A percentile compares a stretch with the other conserved stretches of the same genome.
phyloP scores from a whole-genome alignment of 371 early-diverging fungal genomes.

The Smittium mucronatum region DNA sequence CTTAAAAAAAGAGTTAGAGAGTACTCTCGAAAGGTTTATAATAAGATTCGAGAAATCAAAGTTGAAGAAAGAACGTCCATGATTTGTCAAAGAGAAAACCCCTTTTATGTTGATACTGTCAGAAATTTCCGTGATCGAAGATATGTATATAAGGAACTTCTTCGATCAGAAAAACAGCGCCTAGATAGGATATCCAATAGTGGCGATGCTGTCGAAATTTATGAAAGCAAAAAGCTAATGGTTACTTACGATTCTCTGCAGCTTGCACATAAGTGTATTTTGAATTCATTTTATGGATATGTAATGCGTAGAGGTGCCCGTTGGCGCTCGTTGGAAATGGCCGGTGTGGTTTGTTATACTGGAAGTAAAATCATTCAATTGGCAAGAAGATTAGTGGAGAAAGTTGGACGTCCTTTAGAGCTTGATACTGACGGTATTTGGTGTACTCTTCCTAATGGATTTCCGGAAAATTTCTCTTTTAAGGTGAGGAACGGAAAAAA shows the following conservation, averaged over 20 bases:
- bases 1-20: slow-evolving; percentile 74
- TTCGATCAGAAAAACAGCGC: slow-evolving; percentile 82
- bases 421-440: slow-evolving; percentile 99
- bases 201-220: slow-evolving; percentile 48
- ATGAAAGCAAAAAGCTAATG: slow-evolving; percentile 86
- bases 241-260: slow-evolving; percentile 96
- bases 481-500: slow-evolving; percentile 60
- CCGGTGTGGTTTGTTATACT: slow-evolving; percentile 95
- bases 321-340: slow-evolving; percentile 99
- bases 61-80: slow-evolving; percentile 70
- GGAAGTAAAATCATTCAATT: slow-evolving; percentile 96
- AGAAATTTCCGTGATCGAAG: slow-evolving; percentile 95
- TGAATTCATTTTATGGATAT: slow-evolving; percentile 99
- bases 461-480: slow-evolving; percentile 87
- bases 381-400: slow-evolving; percentile 87
- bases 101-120: slow-evolving; percentile 98
- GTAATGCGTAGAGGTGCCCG: slow-evolving; percentile 99
- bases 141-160: slow-evolving; percentile 93
- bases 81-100: slow-evolving; percentile 97
- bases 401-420: slow-evolving; percentile 93
- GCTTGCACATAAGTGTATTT: slow-evolving; percentile 97
- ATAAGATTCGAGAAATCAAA: slow-evolving; percentile 63
- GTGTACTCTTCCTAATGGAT: slow-evolving; percentile 90
- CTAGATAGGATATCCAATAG: slow-evolving; percentile 50
- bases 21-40: slow-evolving; percentile 85